Percentiles rank a stretch among this genome's conserved stretches.
Conservation (phyloP, 768 basidiomycete genomes). For the Boletus sp. region DNA sequence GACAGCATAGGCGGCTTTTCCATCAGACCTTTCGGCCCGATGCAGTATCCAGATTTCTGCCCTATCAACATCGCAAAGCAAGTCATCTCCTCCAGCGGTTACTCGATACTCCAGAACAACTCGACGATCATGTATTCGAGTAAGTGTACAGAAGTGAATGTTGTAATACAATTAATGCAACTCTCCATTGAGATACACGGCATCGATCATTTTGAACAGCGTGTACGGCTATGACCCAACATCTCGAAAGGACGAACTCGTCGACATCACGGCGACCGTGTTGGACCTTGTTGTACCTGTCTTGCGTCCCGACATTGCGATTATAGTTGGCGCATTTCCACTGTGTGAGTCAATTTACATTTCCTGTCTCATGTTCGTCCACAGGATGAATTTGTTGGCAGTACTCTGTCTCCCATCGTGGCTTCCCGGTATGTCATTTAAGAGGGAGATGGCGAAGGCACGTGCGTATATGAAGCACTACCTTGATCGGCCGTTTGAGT, state of each 20-base stretch:
- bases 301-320: neutral
- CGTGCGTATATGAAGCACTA: neutral
- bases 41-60: neutral
- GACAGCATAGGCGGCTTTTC: too few relatives aligned
- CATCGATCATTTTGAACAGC: neutral
- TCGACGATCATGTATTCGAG: neutral
- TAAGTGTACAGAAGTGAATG: neutral
- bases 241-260: neutral
- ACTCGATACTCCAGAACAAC: too few relatives aligned
- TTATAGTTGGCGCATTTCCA: neutral
- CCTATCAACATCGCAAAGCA: neutral
- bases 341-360: neutral
- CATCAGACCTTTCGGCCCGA: neutral
- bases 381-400: neutral
- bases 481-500: constrained; percentile 1
- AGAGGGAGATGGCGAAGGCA: neutral
- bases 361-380: neutral
- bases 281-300: neutral
- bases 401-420: constrained; percentile 6
- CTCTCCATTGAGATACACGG: too few relatives aligned
- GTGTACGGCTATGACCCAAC: neutral
- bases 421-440: constrained; percentile 11
- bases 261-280: neutral
- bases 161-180: too few relatives aligned
- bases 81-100: neutral